These are phyloP conservation scores for Pythium brachiatum DNA, from an alignment of 352 stramenopile species.

Conservation along the genomic window DNA sequence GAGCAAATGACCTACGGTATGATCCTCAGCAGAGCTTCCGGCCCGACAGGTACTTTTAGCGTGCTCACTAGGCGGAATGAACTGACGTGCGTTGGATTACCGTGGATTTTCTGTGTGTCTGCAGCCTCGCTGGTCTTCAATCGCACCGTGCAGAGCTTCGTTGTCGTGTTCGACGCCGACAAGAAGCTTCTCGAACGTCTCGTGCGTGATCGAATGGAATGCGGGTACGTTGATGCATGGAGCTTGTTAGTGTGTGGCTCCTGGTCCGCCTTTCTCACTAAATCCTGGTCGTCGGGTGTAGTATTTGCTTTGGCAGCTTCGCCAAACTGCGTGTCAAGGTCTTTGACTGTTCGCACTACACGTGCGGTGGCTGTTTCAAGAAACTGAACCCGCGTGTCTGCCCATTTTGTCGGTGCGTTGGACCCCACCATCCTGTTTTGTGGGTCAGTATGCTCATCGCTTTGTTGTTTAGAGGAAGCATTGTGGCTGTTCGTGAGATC, in stretches of 20 bases:
- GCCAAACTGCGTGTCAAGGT: slow-evolving; percentile 9
- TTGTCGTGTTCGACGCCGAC: slow-evolving; percentile 14
- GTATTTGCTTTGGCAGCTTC: slow-evolving; percentile 22
- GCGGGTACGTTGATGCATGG: slow-evolving; percentile 18
- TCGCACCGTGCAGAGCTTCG: slow-evolving; percentile 2
- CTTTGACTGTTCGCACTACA: slow-evolving; percentile 20
- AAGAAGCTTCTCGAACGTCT: slow-evolving; percentile 16
- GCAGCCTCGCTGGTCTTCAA: slow-evolving; percentile 15
- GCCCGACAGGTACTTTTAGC: neutral
- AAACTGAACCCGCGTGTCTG: slow-evolving; percentile 2
- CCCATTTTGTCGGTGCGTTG: slow-evolving; percentile 26
- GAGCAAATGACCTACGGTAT: neutral
- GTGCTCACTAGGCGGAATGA: neutral
- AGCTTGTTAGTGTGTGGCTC: neutral
- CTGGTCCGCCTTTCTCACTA: neutral
- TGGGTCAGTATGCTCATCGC: neutral
- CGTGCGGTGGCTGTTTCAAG: slow-evolving; percentile 13
- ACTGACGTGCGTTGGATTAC: neutral
- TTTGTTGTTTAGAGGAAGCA: slow-evolving; percentile 7
- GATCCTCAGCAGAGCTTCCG: neutral
- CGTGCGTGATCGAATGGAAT: slow-evolving; percentile 24
- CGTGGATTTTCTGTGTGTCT: neutral
- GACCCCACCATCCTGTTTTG: neutral
- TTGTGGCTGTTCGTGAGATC: slow-evolving; percentile 13
- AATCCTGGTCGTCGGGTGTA: neutral